phyloP scores from a whole-genome alignment of 192 early-diverging fungal genomes.

The Globomyces pollinis-pini region DNA sequence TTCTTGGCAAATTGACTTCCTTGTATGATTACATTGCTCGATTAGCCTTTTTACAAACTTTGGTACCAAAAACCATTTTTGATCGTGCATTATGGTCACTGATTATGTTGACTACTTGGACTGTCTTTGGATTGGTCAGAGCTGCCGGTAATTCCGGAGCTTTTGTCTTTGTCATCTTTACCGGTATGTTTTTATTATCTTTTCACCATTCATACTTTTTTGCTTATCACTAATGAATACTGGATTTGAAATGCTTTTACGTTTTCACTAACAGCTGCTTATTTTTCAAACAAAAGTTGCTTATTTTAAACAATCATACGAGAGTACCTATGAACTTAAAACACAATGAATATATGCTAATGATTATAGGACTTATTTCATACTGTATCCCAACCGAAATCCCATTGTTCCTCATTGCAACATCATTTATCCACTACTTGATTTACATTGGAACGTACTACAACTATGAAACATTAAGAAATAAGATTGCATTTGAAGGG shows the following conservation, averaged over 20 bases:
- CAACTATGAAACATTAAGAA: neutral
- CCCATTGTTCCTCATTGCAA: neutral
- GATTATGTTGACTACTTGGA: neutral
- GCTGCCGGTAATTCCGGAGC: neutral
- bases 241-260: no score
- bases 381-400: neutral
- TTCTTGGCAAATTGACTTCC: neutral
- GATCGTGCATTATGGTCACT: neutral
- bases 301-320: no score
- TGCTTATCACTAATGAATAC: no score
- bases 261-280: no score
- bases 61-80: neutral
- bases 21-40: neutral
- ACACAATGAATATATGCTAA: no score
- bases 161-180: neutral
- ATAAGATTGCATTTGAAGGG: neutral
- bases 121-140: neutral
- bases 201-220: no score
- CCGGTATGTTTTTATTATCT: no score
- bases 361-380: neutral
- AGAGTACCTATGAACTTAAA: no score
- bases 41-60: neutral
- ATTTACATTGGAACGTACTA: neutral
- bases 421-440: slow-evolving; percentile 1
- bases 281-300: no score